Base-by-base conservation (phyloP, 768 basidiomycete species). In the Boletus eberwhitei region DNA sequence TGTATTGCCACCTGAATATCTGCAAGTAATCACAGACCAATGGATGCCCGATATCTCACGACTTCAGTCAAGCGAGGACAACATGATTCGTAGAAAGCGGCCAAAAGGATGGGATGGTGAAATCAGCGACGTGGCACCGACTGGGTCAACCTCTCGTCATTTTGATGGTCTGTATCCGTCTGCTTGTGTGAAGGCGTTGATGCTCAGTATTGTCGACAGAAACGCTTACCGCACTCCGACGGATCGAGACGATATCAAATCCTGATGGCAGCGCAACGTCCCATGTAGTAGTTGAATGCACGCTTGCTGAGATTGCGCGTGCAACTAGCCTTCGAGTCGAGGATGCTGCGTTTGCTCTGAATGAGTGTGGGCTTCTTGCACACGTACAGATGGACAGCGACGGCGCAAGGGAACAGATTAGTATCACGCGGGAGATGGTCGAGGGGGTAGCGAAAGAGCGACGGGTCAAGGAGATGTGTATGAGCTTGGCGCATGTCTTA, bases 341-440 rank as follows among this genome's bases (percentile, higher is more conserved):
- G 52, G 96, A 98, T 67, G 83, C 86, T 0, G 88, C 92, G 0
- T 94, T 92, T 71, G 92, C 94, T 3, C 70, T 98, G 60, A 87
- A 89, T 52, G 93, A 95, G 66, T 87, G 89, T 55, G 93, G 93
- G 29, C 70, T 98, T 50, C 76, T 97, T 17, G 73, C 71, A 50
- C 74, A 78, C 38, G 67, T 80, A 49, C 71, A 75, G 46, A 54
- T 54, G 44, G 63, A 53, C 37, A 63, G 62, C 40, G 66, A 64
- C 2, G 52, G 62, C 40, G 50, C 70, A 62, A 17, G 66, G 21
- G 78, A 79, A 57, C 77, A 79, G 55, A 69, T 88, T 8, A 77
- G 82, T 35, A 73, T 90, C 50, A 78, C 82, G 36, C 70, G 84
- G 35, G 86, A 84, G 65, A 83, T 83, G 79, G 79, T 90, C 3